A percentile compares a stretch with the other conserved stretches of the same genome.
Conservation (phyloP, 2,329 filamentous ascomycete species). For the Xylariomycetidae sp. region DNA sequence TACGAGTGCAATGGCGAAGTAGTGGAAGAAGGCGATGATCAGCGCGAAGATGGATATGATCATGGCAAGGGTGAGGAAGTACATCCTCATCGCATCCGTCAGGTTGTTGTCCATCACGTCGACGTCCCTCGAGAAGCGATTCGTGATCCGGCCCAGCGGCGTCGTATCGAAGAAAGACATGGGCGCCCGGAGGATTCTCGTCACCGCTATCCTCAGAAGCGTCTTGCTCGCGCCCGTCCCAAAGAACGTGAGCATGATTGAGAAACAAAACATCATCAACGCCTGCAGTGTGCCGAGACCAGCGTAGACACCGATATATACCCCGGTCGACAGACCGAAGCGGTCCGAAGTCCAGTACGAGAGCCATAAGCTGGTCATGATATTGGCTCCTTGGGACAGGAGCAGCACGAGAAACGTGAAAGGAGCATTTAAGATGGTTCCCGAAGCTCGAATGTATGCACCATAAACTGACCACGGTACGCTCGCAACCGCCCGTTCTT, state of each 20-base stretch:
- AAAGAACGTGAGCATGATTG: conserved; percentile 69
- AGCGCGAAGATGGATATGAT: conserved; percentile 80
- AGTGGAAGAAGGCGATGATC: conserved; percentile 94
- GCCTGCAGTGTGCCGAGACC: conserved; percentile 69
- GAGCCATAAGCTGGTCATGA: conserved; percentile 85
- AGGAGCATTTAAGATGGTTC: conserved; percentile 63
- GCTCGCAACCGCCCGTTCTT: conserved; percentile 64
- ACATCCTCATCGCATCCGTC: conserved; percentile 88
- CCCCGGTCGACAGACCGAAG: conserved; percentile 60
- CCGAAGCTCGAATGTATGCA: conserved; percentile 72
- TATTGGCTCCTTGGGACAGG: conserved; percentile 76
- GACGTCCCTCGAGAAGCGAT: conserved; percentile 92
- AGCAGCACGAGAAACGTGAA: conserved; percentile 60
- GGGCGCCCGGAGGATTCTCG: conserved; percentile 65
- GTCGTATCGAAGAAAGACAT: conserved; percentile 97
- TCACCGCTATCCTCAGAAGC: conserved; percentile 78
- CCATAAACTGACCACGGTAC: conserved; percentile 78
- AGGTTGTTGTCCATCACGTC: conserved; percentile 95
- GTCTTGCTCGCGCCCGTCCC: conserved; percentile 78
- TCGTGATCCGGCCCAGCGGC: conserved; percentile 89
- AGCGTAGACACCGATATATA: conserved; percentile 70
- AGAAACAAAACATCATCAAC: conserved; percentile 74
- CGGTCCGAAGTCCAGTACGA: conserved; percentile 88
- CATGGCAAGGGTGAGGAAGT: conserved; percentile 78
- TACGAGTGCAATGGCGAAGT: conserved; percentile 63